phyloP scores from a whole-genome alignment of 2,329 filamentous ascomycete genomes.

The Exophiala phaeomuriformis region DNA sequence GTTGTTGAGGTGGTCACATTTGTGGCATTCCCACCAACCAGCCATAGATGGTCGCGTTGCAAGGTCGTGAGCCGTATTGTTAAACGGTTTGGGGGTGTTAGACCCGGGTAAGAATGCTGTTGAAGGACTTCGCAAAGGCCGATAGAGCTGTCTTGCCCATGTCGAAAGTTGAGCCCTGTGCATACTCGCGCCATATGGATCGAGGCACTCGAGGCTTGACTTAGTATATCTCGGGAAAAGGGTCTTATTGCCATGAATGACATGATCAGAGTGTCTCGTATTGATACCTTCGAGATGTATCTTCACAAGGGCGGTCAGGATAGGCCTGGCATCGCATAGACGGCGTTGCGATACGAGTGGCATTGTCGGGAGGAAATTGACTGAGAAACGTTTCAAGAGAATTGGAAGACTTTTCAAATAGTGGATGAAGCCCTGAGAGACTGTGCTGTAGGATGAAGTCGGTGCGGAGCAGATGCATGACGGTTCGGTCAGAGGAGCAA shows the following conservation, averaged over 20 bases:
- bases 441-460: too few species aligned
- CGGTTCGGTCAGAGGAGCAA: too few species aligned
- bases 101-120: not conserved
- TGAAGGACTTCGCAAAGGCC: not conserved
- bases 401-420: too few species aligned
- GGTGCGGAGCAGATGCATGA: too few species aligned
- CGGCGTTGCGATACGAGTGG: slow-evolving; percentile 11
- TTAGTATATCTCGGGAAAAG: too few species aligned
- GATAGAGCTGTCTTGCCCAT: too few species aligned
- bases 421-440: too few species aligned
- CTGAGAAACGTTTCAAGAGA: too few species aligned
- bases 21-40: slow-evolving; percentile 20
- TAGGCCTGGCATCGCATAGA: slow-evolving; percentile 3
- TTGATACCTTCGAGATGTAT: slow-evolving; percentile 18
- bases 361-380: not conserved
- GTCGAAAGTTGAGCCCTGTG: too few species aligned
- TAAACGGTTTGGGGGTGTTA: not conserved
- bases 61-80: not conserved
- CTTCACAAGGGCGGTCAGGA: not conserved
- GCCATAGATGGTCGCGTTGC: slow-evolving; percentile 4
- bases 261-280: slow-evolving; percentile 10
- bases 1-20: slow-evolving; percentile 20
- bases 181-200: too few species aligned
- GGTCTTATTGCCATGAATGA: not conserved
- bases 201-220: too few species aligned